phyloP scores from a whole-genome alignment of 495 filamentous ascomycete genomes.

The Trichoderma erinaceum region DNA sequence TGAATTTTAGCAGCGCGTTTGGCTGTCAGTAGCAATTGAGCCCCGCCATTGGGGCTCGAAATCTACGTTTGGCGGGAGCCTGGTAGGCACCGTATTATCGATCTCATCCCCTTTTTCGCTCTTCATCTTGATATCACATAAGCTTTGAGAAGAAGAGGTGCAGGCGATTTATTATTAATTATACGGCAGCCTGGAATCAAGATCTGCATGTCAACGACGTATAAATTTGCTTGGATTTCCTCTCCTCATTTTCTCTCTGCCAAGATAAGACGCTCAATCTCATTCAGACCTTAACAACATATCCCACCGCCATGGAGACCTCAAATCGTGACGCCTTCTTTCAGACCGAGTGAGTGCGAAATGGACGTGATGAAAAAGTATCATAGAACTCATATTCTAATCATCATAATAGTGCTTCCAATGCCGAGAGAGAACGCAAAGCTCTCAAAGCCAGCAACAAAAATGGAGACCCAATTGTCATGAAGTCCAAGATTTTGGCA shows the following conservation, averaged over 20 bases:
- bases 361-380: constrained; percentile 17
- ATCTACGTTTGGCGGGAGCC: background rate
- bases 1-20: background rate
- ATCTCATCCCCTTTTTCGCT: background rate
- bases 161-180: background rate
- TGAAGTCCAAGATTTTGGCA: constrained; percentile 82
- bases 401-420: constrained; percentile 50
- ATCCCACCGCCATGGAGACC: constrained; percentile 19
- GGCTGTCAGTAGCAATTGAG: background rate
- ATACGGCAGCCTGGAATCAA: background rate
- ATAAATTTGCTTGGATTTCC: background rate
- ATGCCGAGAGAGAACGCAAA: constrained; percentile 66
- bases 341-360: constrained; percentile 65
- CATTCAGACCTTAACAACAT: background rate
- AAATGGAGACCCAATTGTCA: constrained; percentile 69
- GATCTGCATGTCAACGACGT: background rate
- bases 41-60: background rate
- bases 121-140: background rate
- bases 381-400: background rate
- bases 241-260: background rate
- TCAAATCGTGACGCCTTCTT: constrained; percentile 62
- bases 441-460: constrained; percentile 75
- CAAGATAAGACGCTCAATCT: background rate
- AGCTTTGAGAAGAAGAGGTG: background rate
- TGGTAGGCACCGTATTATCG: background rate